Base-by-base conservation (phyloP, 257 asterid species). In the Solanum chaucha region DNA sequence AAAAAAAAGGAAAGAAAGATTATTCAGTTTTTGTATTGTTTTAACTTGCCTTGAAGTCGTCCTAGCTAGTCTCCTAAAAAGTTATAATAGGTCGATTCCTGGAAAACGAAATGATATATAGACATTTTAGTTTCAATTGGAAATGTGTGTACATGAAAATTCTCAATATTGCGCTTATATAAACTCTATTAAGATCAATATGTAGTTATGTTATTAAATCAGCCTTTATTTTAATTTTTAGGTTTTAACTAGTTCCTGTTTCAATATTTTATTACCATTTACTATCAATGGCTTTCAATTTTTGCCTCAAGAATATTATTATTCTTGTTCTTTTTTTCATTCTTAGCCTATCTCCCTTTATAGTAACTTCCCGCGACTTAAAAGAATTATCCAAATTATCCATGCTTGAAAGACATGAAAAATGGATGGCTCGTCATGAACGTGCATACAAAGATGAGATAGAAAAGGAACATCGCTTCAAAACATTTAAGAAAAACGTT, bases 401-500 rank as follows among this genome's bases (percentile, higher is more conserved):
- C 2, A 80, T 88, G 90, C 86, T 32, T 2, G 89, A 87, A 85
- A 86, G 51, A 9, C 91, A 90, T 20, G 90, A 85, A 58, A 67
- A 46, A 34, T 92, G 93, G 94, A 91, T 92, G 89, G 41, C 41
- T 6, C 90, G 28, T 8, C 51, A 65, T 75, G 91, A 85, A 51
- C 93, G 91, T 2, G 72, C 20, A 12, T 91, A 92, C 88, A 86
- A 87, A 67, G 87, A 87, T 46, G 88, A 64, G 4, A 87, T 82
- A 3, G 93, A 91, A 89, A 88, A 91, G 46, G 89, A 72, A 11
- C 68, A 9, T 68, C 85, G 90, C 24, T 77, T 87, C 71, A n/a
- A n/a, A n/a, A n/a, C n/a, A n/a, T n/a, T n/a, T n/a, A n/a, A n/a
- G n/a, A n/a, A n/a, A n/a, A n/a, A n/a, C n/a, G n/a, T n/a, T n/a